Percentiles rank a stretch among this genome's conserved stretches.
These are phyloP conservation scores for Venustampulla echinocandica DNA, from an alignment of 495 filamentous ascomycete species.

Conservation along the genomic window DNA sequence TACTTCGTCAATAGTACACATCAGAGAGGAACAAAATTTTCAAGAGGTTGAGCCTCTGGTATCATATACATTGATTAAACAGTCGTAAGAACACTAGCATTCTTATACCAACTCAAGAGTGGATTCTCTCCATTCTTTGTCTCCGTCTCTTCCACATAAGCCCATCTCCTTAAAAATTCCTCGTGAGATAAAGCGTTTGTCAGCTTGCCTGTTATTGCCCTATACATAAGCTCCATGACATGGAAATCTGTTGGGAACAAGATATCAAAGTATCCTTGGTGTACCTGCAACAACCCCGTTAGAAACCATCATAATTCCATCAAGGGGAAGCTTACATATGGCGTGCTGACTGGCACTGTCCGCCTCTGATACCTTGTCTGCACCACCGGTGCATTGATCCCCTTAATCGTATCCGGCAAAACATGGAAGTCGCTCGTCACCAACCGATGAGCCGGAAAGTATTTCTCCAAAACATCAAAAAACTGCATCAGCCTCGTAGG, in stretches of 20 bases:
- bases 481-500: conserved; percentile 93
- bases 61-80: conserved; percentile 30
- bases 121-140: conserved; percentile 90
- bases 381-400: conserved; percentile 87
- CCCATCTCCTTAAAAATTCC: conserved; percentile 83
- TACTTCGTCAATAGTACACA: too few relatives aligned
- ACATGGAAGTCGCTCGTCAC: conserved; percentile 85
- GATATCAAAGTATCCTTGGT: conserved; percentile 98
- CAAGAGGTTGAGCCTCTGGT: too few relatives aligned
- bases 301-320: too few relatives aligned
- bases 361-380: conserved; percentile 83
- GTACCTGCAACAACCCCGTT: too few relatives aligned
- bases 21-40: too few relatives aligned
- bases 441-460: conserved; percentile 83
- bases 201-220: conserved; percentile 82
- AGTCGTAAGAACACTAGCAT: conserved; percentile 80
- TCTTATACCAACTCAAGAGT: conserved; percentile 86
- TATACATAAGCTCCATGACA: conserved; percentile 80
- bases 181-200: conserved; percentile 79
- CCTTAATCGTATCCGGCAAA: conserved; percentile 71
- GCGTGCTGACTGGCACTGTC: conserved; percentile 83
- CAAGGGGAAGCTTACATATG: conserved; percentile 59
- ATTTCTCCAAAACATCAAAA: conserved; percentile 76
- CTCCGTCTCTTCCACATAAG: conserved; percentile 80
- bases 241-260: conserved; percentile 94